Base-by-base conservation (phyloP, 495 filamentous ascomycete species). In the Parmelia sp. region DNA sequence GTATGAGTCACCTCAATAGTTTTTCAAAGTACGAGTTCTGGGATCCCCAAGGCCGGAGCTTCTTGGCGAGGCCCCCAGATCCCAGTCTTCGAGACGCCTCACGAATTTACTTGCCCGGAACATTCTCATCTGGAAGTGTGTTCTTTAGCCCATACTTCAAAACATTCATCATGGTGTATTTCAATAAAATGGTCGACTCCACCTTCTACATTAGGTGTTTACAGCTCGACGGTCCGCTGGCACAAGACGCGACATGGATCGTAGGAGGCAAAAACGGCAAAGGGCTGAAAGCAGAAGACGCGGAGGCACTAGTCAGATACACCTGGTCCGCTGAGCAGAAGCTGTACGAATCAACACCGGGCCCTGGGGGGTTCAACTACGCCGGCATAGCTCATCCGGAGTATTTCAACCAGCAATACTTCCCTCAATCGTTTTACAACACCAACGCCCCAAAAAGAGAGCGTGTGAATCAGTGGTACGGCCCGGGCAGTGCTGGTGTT, bases 141-240 rank as follows among this genome's bases (percentile, higher is more conserved):
- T 74, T 74, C 68, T 74, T 66, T 58, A 74, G 72, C 65, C 72
- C 71, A 9, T 73, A 70, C 59, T 74, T 72, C 53, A 17, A 65
- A 21, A 74, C 70, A 27, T 74, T 74, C 63, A 56, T 73, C 61
- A 71, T 74, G 65, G 45, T 73, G 14, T 74, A 74, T 39, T 73
- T 72, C 62, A 74, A 74, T 60, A 66, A 71, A 25, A 49, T 71
- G 51, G 72, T 66, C 44, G 72, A 74, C 44, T 72, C 67, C 29
- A 74, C 72, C 15, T 74, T 74, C 60, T 74, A 67, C 44, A 58
- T 71, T 14, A 67, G 71, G 31, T 73, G 65, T 59, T 65, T 74
- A 14, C 68, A 74, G 51, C 64, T 72, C 15, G 31, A 68, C 23
- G 17, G 21, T 56, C 72, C 72, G 3, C 33, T 72, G 33, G 25